Conservation (phyloP, 1,284 basidiomycete species). For the Trichosporon asahii region DNA sequence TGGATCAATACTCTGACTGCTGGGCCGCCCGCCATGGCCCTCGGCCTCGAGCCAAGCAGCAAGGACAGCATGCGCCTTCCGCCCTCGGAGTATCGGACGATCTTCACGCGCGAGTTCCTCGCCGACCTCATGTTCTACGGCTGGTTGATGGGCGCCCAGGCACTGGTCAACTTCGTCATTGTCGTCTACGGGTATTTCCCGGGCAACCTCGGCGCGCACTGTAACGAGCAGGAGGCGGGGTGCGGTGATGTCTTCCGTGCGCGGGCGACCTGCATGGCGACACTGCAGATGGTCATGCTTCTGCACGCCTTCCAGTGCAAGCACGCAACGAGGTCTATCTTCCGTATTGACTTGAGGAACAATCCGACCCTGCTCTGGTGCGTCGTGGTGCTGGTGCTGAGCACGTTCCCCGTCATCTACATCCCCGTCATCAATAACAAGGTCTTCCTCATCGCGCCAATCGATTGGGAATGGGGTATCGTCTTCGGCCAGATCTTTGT, state of each 20-base stretch:
- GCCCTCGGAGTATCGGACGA: conserved; percentile 56
- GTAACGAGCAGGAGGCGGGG: conserved; percentile 53
- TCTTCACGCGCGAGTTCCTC: conserved; percentile 58
- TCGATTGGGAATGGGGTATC: conserved; percentile 52
- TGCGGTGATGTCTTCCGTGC: conserved; percentile 57
- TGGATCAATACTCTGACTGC: conserved; percentile 59
- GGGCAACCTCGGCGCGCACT: conserved; percentile 38
- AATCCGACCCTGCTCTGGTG: conserved; percentile 60
- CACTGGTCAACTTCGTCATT: conserved; percentile 58
- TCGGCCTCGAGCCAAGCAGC: conserved; percentile 61
- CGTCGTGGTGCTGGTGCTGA: conserved; percentile 41
- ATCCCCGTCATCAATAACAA: conserved; percentile 51
- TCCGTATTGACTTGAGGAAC: conserved; percentile 56
- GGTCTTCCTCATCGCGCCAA: conserved; percentile 44
- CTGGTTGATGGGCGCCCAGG: conserved; percentile 60
- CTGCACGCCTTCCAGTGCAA: conserved; percentile 51
- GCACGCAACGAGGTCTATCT: conserved; percentile 47
- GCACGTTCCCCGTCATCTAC: conserved; percentile 50
- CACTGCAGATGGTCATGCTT: conserved; percentile 57
- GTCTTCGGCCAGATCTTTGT: conserved; percentile 48
- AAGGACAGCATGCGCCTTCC: conserved; percentile 60
- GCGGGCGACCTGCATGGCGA: conserved; percentile 58
- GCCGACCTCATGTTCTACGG: conserved; percentile 64
- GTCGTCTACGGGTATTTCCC: conserved; percentile 57
- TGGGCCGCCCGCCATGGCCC: conserved; percentile 60